phyloP scores from a whole-genome alignment of 2,329 filamentous ascomycete genomes.

The Hymenoscyphus salicellus region DNA sequence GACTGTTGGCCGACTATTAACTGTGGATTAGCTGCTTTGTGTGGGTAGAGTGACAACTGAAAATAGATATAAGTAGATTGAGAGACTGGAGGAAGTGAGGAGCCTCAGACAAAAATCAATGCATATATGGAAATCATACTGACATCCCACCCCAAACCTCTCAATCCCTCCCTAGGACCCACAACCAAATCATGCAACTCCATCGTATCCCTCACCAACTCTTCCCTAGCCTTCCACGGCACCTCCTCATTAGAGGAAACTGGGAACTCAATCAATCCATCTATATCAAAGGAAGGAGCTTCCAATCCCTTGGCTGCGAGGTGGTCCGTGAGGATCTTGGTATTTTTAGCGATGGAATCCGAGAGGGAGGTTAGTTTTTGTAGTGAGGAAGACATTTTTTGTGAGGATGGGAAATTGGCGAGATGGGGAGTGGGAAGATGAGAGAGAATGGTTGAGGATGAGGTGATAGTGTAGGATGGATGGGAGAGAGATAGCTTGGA shows the following conservation, averaged over 20 bases:
- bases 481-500: no score
- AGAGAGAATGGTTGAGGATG: no score
- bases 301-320: not conserved
- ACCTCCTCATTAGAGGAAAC: not conserved
- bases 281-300: slow-evolving; percentile 1
- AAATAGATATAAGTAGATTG: not conserved
- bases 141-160: slow-evolving; percentile 6
- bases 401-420: not conserved
- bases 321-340: slow-evolving; percentile 5
- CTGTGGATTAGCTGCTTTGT: not conserved
- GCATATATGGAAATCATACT: not conserved
- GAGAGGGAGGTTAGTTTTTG: not conserved
- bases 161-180: not conserved
- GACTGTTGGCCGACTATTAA: slow-evolving; percentile 2
- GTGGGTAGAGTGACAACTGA: not conserved
- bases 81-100: not conserved
- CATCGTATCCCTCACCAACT: not conserved
- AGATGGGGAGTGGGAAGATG: not conserved
- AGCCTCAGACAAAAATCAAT: not conserved
- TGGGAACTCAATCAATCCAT: slow-evolving; percentile 7
- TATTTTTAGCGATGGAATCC: not conserved
- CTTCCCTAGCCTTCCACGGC: not conserved
- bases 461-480: no score
- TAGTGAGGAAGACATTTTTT: not conserved
- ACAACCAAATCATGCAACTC: slow-evolving; percentile 8